These are phyloP conservation scores for Dichomitus squalens DNA, from an alignment of 1,284 basidiomycete genomes.

Conservation along the genomic window DNA sequence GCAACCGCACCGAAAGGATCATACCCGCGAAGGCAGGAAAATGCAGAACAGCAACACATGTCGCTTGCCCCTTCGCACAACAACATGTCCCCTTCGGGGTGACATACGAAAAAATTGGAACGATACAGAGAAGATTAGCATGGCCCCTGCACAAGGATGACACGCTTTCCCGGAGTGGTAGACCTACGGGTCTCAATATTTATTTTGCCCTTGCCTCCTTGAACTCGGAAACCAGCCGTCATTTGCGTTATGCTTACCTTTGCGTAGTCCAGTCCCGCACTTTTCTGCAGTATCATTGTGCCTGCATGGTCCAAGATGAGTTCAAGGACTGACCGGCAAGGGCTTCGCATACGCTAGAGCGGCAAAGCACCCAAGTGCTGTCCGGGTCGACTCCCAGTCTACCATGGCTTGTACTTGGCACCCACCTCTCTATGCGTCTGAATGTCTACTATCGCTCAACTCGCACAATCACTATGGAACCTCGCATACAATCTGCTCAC, in stretches of 20 bases:
- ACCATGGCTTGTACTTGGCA: too few relatives aligned
- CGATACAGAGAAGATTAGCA: conserved; percentile 26
- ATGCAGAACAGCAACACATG: background rate
- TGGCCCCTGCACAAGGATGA: conserved; percentile 26
- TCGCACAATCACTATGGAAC: conserved; percentile 5
- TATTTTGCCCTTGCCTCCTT: conserved; percentile 13
- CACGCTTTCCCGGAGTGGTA: conserved; percentile 26
- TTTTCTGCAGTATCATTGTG: too few relatives aligned
- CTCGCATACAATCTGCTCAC: conserved; percentile 43
- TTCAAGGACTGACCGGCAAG: background rate
- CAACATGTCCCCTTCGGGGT: conserved; percentile 21
- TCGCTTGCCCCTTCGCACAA: background rate
- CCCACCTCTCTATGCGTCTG: background rate
- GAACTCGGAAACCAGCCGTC: background rate
- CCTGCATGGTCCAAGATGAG: too few relatives aligned
- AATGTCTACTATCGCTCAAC: conserved; percentile 10
- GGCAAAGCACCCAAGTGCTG: too few relatives aligned
- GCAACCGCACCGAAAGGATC: too few relatives aligned
- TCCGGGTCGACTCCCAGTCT: too few relatives aligned
- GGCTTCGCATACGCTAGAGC: too few relatives aligned
- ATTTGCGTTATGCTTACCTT: too few relatives aligned
- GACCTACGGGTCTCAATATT: conserved; percentile 26
- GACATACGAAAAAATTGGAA: conserved; percentile 26
- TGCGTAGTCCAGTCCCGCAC: too few relatives aligned
- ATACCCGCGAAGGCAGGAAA: conserved; percentile 12